Base-by-base conservation (phyloP, 2,329 filamentous ascomycete genomes). In the Fonsecaea pugnacius region DNA sequence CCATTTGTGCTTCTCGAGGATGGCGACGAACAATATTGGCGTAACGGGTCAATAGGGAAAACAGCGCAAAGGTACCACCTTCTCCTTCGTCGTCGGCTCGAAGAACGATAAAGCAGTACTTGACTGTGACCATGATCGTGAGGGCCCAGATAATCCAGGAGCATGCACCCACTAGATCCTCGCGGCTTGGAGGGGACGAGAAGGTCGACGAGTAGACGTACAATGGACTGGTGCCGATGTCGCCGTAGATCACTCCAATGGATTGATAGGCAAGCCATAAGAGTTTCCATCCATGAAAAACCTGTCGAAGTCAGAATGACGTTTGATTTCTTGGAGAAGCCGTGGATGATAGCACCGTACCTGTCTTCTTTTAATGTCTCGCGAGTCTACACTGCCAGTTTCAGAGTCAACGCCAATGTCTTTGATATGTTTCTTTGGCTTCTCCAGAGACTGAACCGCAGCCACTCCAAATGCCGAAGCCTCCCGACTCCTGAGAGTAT, bases 131-230 rank as follows among this genome's bases (percentile, higher is more conserved):
- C 78, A 86, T 85, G 67, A 85, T 74, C 12, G 80, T 82, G 21
- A 86, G 70, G 1, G 80, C 76, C 84, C 84, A 86, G 50, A 85
- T 78, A 54, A 86, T 81, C 6, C 85, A 74, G 0, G 84, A 86
- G 0, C 85, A 72, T 0, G 79, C 83, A 3, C 84, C 84, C 24
- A 86, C 72, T 1, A 86, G 73, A 66, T 86, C 82, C 7, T 79
- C 73, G 30, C 77, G 73, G 30, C 71, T 73, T 0, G 82, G 82
- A 1, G 76, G 73, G 3, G 75, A 73, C 18, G 74, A 75, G 68
- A 86, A 86, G 1, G 82, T 84, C 0, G 79, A 81, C 4, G 83
- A 85, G 68, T 78, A 86, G 24, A 86, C 84, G 70, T 86, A 86
- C 3, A 86, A 78, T 2, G 84, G 84, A 51, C 79, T 82, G 4